Percentiles rank a stretch among this genome's conserved stretches.
Evolutionary conservation across 768 basidiomycete species (phyloP).

Genomic region (Gymnopilus dilepis): DNA sequence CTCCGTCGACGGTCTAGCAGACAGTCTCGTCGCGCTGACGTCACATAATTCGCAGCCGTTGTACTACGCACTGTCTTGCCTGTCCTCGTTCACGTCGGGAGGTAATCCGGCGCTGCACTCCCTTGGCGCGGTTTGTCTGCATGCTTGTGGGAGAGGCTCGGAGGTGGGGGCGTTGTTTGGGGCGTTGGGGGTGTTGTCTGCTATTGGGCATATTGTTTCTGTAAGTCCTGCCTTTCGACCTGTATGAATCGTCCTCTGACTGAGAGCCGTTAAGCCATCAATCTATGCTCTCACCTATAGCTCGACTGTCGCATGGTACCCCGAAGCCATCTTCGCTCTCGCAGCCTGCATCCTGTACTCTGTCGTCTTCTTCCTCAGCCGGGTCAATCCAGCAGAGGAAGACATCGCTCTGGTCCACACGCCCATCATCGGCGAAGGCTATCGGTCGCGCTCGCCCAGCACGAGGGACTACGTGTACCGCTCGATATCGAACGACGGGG

Average conservation of each 20-base stretch:
- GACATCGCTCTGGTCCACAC: slow-evolving; percentile 26
- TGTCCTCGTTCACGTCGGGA: slow-evolving; percentile 71
- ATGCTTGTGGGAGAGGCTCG: slow-evolving; percentile 48
- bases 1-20: slow-evolving; percentile 68
- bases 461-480: slow-evolving; percentile 21
- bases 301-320: slow-evolving; percentile 63
- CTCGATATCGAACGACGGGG: slow-evolving; percentile 10
- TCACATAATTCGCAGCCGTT: slow-evolving; percentile 53
- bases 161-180: slow-evolving; percentile 72
- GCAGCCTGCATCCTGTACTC: slow-evolving; percentile 60
- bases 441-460: slow-evolving; percentile 10
- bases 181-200: slow-evolving; percentile 70
- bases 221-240: slow-evolving; percentile 35
- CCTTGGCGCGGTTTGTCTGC: slow-evolving; percentile 72
- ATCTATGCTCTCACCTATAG: slow-evolving; percentile 73
- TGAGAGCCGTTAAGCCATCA: slow-evolving; percentile 52
- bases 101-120: slow-evolving; percentile 73
- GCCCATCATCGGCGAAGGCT: slow-evolving; percentile 11
- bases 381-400: slow-evolving; percentile 35
- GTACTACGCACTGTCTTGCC: slow-evolving; percentile 64
- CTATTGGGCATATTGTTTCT: slow-evolving; percentile 67
- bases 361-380: slow-evolving; percentile 51
- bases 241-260: not conserved
- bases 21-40: slow-evolving; percentile 61
- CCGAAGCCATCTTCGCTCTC: slow-evolving; percentile 69